Base-by-base conservation (phyloP, 169 alveolate genomes). In the Plasmodium cynomolgi region DNA sequence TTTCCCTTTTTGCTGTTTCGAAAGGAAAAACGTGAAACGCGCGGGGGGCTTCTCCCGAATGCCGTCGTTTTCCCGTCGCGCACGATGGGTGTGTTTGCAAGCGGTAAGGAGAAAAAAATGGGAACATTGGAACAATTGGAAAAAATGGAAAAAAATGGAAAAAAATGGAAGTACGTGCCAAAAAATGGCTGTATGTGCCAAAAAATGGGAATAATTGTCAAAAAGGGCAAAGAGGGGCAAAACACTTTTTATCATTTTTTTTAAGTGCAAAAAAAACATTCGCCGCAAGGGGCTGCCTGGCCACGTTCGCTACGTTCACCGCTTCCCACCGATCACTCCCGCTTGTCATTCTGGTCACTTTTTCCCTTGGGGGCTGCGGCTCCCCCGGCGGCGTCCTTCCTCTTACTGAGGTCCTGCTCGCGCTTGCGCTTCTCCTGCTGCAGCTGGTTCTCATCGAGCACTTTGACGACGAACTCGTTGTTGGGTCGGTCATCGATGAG, bases 401-500 rank as follows among this genome's bases (percentile, higher is more conserved):
- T 96, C 96, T 91, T 96, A 94, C 81, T 95, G 95, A 93, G 96
- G 96, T 96, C 98, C 92, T 85, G 96, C 88, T 84, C 93, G 84
- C 80, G 92, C 85, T 83, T 95, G 80, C 91, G 93, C 83, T 92
- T 96, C 96, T 93, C 93, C 95, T 94, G 98, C 96, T 93, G 97
- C 44, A 33, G 80, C 26, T 97, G 95, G 95, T 97, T 95, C 81
- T 97, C 96, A 92, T 97, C 96, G 93, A 96, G 39, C 81, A 97
- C 96, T 98, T 98, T 97, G 33, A 88, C 72, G 33, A 97, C 96
- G 54, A 98, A 96, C 83, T 96, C 94, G 68, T 97, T 97, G 6
- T 98, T 98, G 37, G 97, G 97, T 73, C 98, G 95, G 92, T 99
- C 99, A 93, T 99, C 99, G 37, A 99, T 88, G 81, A 97, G 96